Conservation (phyloP, 768 basidiomycete genomes). For the Hortiboletus campestris region DNA sequence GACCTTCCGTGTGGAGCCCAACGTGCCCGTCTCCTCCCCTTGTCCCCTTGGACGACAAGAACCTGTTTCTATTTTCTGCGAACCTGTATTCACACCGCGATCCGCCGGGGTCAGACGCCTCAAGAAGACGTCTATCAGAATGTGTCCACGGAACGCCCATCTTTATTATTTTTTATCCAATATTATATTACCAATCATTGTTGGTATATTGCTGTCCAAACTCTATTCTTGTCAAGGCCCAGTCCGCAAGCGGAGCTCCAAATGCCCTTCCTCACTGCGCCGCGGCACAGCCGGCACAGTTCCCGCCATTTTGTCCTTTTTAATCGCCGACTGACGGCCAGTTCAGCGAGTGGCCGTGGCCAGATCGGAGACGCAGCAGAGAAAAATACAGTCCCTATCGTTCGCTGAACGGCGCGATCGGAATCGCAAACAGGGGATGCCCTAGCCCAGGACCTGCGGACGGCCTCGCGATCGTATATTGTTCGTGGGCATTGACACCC, state of each 20-base stretch:
- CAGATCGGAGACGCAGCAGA: not conserved
- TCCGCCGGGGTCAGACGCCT: constrained; percentile 8
- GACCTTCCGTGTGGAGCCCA: constrained; percentile 14
- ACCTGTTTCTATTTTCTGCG: constrained; percentile 2
- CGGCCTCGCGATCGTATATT: constrained; percentile 20
- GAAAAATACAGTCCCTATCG: not conserved
- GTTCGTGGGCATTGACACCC: constrained; percentile 8
- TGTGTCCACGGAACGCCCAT: constrained; percentile 6
- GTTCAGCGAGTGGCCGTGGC: constrained; percentile 25
- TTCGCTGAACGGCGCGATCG: constrained; percentile 7
- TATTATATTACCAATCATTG: constrained; percentile 16
- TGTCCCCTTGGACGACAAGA: constrained; percentile 1
- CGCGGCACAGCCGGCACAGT: constrained; percentile 31
- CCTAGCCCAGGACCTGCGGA: constrained; percentile 23
- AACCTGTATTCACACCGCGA: constrained; percentile 15
- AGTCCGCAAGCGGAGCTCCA: constrained; percentile 28
- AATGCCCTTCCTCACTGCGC: constrained; percentile 21
- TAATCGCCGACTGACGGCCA: constrained; percentile 30
- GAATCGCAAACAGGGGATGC: constrained; percentile 16
- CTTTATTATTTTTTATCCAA: constrained; percentile 14
- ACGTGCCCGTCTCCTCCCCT: constrained; percentile 5
- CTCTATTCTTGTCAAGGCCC: constrained; percentile 8
- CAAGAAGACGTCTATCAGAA: constrained; percentile 11
- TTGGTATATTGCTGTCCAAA: not conserved
- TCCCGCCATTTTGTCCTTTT: constrained; percentile 20